phyloP scores from a whole-genome alignment of 2,329 filamentous ascomycete genomes.

The Penicillium concentricum region DNA sequence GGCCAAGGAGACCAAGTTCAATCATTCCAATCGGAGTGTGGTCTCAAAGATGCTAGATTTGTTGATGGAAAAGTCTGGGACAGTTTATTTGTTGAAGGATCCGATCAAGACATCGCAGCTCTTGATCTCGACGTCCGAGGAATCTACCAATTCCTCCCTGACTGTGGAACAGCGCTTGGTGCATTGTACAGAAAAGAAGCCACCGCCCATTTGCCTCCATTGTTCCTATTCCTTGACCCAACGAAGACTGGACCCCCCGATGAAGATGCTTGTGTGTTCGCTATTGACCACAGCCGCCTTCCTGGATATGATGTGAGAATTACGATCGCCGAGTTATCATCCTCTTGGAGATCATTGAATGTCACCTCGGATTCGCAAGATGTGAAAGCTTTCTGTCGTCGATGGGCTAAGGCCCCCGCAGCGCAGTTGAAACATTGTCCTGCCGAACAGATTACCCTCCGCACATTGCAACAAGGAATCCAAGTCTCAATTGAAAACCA shows the following conservation, averaged over 20 bases:
- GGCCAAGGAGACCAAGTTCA: conserved; percentile 33
- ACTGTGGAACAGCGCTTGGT: conserved; percentile 58
- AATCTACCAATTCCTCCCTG: conserved; percentile 50
- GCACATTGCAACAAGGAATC: conserved; percentile 16
- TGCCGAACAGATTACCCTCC: conserved; percentile 21
- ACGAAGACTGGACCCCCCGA: conserved; percentile 47
- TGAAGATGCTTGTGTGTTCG: conserved; percentile 59
- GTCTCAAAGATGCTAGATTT: conserved; percentile 40
- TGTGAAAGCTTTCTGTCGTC: conserved; percentile 33
- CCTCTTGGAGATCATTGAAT: conserved; percentile 46
- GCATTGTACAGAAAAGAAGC: conserved; percentile 52
- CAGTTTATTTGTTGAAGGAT: conserved; percentile 41
- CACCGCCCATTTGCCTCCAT: conserved; percentile 16
- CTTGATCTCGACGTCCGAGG: conserved; percentile 48
- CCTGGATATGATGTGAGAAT: conserved; percentile 49
- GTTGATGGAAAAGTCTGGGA: conserved; percentile 46
- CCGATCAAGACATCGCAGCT: conserved; percentile 25
- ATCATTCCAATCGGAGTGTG: conserved; percentile 43
- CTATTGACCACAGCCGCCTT: conserved; percentile 48
- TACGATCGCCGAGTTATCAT: conserved; percentile 48
- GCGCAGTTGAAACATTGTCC: conserved; percentile 22
- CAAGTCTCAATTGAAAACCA: conserved; percentile 14
- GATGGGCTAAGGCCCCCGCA: conserved; percentile 24
- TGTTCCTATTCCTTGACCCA: conserved; percentile 62
- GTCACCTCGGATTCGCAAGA: conserved; percentile 13